Base-by-base conservation (phyloP, 495 filamentous ascomycete species). In the Bombardia bombarda region DNA sequence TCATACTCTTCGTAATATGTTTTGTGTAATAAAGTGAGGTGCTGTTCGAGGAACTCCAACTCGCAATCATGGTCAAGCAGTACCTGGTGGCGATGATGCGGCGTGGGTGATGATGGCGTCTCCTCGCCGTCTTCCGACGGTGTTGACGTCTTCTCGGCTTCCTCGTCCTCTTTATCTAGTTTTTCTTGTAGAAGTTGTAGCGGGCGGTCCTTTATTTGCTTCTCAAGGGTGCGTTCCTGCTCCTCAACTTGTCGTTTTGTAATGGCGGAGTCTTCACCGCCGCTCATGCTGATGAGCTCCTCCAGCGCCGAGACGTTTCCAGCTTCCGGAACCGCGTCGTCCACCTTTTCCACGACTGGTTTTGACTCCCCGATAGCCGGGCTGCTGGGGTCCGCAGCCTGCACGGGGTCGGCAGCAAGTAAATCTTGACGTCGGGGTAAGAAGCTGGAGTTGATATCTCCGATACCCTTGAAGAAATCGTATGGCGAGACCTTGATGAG, bases 381-480 rank as follows among this genome's bases (percentile, higher is more conserved):
- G 47, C 48, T 9, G 65, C 49, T 13, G 25, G 67, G 50, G n/a
- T n/a, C n/a, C n/a, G n/a, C n/a, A n/a, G n/a, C n/a, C n/a, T n/a
- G n/a, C n/a, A n/a, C n/a, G n/a, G n/a, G n/a, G n/a, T n/a, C n/a
- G n/a, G n/a, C n/a, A n/a, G n/a, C n/a, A 38, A 77, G 74, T 18
- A 90, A 62, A 38, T 90, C 89, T 50, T 87, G 80, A 38, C 86
- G 80, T 58, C 94, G 92, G 0, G 92, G 93, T 40, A 99, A 60
- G 60, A 97, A 97, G 52, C 86, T 95, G 2, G 92, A 93, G 68
- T 99, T 99, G 69, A 99, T 99, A 62, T 99, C 92, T 35, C 92
- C 92, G 53, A 95, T 96, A 19, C 93, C 93, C 22, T 90, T 84
- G 59, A 97, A 98, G 60, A 99, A 99, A 57, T 97, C 90, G 59